A percentile compares a stretch with the other conserved stretches of the same genome.
phyloP scores from a whole-genome alignment of 192 early-diverging fungal species.

The Cladochytrium replicatum region DNA sequence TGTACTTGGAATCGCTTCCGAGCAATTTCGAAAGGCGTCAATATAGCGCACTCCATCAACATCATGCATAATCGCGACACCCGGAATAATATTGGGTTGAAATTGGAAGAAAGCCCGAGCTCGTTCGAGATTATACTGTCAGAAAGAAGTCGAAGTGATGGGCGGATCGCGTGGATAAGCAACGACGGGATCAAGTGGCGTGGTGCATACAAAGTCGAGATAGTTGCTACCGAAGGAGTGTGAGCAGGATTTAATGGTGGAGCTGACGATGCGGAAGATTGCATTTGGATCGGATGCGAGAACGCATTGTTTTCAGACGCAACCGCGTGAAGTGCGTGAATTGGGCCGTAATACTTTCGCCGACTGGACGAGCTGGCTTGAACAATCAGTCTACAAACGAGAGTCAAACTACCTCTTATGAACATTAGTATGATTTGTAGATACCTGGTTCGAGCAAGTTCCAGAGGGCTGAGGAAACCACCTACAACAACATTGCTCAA shows the following conservation, averaged over 20 bases:
- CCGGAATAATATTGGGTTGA: slow-evolving; percentile 62
- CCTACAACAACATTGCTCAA: slow-evolving; percentile 67
- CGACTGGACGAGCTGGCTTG: slow-evolving; percentile 65
- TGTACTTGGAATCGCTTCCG: slow-evolving; percentile 79
- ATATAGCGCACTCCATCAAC: slow-evolving; percentile 61
- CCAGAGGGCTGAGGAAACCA: slow-evolving; percentile 76
- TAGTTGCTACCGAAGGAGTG: too few relatives aligned
- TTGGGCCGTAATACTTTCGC: slow-evolving; percentile 71
- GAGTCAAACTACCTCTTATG: too few relatives aligned
- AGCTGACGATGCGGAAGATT: too few relatives aligned
- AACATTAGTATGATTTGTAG: neutral
- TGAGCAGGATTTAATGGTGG: too few relatives aligned
- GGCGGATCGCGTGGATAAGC: slow-evolving; percentile 55
- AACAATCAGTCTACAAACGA: slow-evolving; percentile 68
- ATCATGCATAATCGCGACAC: slow-evolving; percentile 56
- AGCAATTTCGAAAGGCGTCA: slow-evolving; percentile 78
- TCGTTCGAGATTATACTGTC: slow-evolving; percentile 28
- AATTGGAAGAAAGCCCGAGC: slow-evolving; percentile 28
- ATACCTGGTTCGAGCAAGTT: slow-evolving; percentile 79
- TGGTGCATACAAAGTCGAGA: slow-evolving; percentile 37
- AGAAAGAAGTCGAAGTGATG: slow-evolving; percentile 21
- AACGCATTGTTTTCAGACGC: slow-evolving; percentile 38
- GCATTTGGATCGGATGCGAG: too few relatives aligned
- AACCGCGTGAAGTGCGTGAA: slow-evolving; percentile 69
- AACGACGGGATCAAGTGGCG: slow-evolving; percentile 69